Percentiles rank a stretch among this genome's conserved stretches.
Conservation (phyloP, 345 rosid species). For the Melastoma malabathricum region DNA sequence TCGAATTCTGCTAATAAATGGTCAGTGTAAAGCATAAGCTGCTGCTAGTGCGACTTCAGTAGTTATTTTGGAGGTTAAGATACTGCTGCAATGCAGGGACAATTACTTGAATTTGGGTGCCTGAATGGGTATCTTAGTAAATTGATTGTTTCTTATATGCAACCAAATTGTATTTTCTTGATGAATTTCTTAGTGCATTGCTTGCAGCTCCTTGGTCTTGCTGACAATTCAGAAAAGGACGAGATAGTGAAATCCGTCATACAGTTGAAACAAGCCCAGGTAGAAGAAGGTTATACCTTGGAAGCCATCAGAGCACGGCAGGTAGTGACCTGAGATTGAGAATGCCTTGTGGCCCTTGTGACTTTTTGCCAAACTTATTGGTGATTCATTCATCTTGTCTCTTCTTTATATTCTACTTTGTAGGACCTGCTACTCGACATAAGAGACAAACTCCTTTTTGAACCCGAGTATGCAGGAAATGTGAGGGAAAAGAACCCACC, state of each 20-base stretch:
- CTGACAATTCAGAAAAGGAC: conserved; percentile 78
- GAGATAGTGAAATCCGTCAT: conserved; percentile 77
- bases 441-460: conserved; percentile 92
- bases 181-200: background rate
- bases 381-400: background rate
- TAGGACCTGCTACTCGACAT: conserved; percentile 85
- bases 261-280: conserved; percentile 57
- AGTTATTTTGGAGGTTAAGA: too few relatives aligned
- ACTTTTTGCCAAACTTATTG: background rate
- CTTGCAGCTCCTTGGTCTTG: conserved; percentile 63
- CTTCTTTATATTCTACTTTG: conserved; percentile 1
- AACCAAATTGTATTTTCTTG: background rate
- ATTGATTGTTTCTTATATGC: background rate
- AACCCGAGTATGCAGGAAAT: conserved; percentile 89
- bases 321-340: conserved; percentile 35
- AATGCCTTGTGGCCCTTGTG: background rate
- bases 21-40: too few relatives aligned
- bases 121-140: too few relatives aligned
- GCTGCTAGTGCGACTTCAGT: too few relatives aligned
- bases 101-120: too few relatives aligned
- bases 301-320: conserved; percentile 61
- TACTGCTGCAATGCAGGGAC: too few relatives aligned
- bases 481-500: conserved; percentile 58
- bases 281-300: conserved; percentile 83
- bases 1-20: too few relatives aligned